These are phyloP conservation scores for Penicillium alfredii DNA, from an alignment of 495 filamentous ascomycete species.

Conservation along the genomic window DNA sequence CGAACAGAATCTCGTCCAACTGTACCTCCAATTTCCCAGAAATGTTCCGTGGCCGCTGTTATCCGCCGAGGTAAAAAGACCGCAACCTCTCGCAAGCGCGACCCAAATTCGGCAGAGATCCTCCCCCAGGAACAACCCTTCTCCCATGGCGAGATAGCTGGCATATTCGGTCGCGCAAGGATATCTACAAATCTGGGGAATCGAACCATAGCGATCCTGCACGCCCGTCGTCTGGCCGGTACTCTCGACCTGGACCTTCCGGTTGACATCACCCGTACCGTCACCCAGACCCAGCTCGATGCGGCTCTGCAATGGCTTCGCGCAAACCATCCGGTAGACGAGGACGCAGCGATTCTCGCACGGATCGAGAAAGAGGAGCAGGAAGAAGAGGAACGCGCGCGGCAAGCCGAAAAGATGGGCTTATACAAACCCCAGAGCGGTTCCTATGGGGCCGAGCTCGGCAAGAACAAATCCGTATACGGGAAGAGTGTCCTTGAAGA, in stretches of 20 bases:
- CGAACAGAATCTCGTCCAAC: neutral
- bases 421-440: conserved; percentile 49
- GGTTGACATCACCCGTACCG: conserved; percentile 37
- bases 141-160: conserved; percentile 47
- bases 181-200: conserved; percentile 52
- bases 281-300: conserved; percentile 28
- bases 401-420: conserved; percentile 38
- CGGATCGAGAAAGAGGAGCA: conserved; percentile 55
- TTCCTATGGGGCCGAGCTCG: conserved; percentile 36
- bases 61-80: conserved; percentile 22
- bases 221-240: conserved; percentile 68
- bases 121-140: conserved; percentile 28
- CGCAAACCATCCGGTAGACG: conserved; percentile 62
- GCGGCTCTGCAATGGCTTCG: conserved; percentile 65
- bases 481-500: conserved; percentile 46
- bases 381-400: conserved; percentile 37
- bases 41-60: neutral
- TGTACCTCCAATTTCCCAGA: neutral
- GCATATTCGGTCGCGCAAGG: conserved; percentile 54
- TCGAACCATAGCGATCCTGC: conserved; percentile 58
- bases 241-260: conserved; percentile 56
- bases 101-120: conserved; percentile 6
- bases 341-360: conserved; percentile 58
- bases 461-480: conserved; percentile 35
- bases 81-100: conserved; percentile 8